These are phyloP conservation scores for Trifolium subterraneum DNA, from an alignment of 306 rosid genomes.

Conservation along the genomic window DNA sequence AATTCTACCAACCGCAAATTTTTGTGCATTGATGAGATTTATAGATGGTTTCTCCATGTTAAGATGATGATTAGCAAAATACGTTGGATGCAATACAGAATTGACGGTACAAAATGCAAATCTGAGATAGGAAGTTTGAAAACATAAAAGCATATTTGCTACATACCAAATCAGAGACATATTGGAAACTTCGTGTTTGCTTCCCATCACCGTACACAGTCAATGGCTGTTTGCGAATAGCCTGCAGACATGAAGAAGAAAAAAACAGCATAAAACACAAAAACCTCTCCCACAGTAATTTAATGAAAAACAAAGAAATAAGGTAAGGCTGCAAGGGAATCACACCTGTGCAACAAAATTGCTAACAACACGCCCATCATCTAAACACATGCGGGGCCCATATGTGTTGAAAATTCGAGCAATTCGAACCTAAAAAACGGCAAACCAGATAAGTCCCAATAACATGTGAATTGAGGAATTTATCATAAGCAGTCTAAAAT, in stretches of 20 bases:
- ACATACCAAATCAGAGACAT: slow-evolving; percentile 92
- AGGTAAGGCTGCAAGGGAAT: neutral
- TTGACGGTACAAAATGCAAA: slow-evolving; percentile 5
- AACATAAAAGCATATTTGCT: slow-evolving; percentile 12
- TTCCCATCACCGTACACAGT: slow-evolving; percentile 97
- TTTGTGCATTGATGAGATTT: neutral
- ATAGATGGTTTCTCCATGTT: slow-evolving; percentile 7
- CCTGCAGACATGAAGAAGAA: slow-evolving; percentile 52
- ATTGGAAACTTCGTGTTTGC: slow-evolving; percentile 98
- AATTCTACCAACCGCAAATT: slow-evolving; percentile 9
- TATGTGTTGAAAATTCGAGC: slow-evolving; percentile 96
- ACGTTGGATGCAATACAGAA: slow-evolving; percentile 9
- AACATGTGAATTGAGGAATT: slow-evolving; percentile 35
- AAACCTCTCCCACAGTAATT: neutral
- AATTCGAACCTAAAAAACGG: slow-evolving; percentile 79
- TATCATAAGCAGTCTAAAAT: slow-evolving; percentile 22
- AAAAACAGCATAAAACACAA: slow-evolving; percentile 12
- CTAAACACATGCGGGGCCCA: slow-evolving; percentile 97
- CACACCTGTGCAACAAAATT: slow-evolving; percentile 95
- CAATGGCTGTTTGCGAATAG: slow-evolving; percentile 88
- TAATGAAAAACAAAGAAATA: neutral
- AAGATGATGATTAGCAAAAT: neutral
- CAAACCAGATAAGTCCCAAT: slow-evolving; percentile 40
- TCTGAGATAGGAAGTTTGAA: neutral
- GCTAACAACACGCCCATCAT: slow-evolving; percentile 99